These are phyloP conservation scores for Grosmannia huntii DNA, from an alignment of 2,329 filamentous ascomycete species.

Conservation along the genomic window DNA sequence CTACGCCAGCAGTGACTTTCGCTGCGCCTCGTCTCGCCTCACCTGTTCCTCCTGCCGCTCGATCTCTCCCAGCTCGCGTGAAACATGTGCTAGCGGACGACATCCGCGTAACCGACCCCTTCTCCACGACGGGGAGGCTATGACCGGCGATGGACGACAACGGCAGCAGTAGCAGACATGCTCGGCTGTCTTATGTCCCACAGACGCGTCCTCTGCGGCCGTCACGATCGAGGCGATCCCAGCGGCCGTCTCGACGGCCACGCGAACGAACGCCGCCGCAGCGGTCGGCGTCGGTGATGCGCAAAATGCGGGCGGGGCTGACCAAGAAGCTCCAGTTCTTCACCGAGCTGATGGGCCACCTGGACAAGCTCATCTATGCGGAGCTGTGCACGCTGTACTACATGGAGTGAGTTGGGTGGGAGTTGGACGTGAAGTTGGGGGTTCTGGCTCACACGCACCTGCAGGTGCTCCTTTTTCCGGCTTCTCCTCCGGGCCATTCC, in stretches of 20 bases:
- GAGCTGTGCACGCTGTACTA: constrained; percentile 56
- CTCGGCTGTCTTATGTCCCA: neutral
- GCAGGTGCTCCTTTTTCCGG: constrained; percentile 52
- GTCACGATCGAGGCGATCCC: neutral
- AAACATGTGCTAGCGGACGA: neutral
- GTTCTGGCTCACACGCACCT: neutral
- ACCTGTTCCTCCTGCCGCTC: neutral
- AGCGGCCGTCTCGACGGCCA: neutral
- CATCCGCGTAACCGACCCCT: neutral
- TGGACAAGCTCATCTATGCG: constrained; percentile 51
- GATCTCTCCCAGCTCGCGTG: neutral
- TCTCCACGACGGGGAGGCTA: neutral
- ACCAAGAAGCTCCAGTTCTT: constrained; percentile 48
- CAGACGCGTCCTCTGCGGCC: neutral
- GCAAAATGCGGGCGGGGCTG: constrained; percentile 21
- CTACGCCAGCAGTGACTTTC: neutral
- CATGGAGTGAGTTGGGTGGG: constrained; percentile 58
- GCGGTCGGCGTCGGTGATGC: constrained; percentile 9
- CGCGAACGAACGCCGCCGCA: neutral
- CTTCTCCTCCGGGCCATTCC: constrained; percentile 44
- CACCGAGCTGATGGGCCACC: constrained; percentile 43
- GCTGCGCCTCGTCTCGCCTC: no score
- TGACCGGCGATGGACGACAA: neutral
- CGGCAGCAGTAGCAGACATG: constrained; percentile 1
- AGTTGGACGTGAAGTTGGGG: no score